These are phyloP conservation scores for Rhytidiadelphus loreus DNA, from an alignment of 225 moss, liverwort and hornwort species.

Conservation along the genomic window DNA sequence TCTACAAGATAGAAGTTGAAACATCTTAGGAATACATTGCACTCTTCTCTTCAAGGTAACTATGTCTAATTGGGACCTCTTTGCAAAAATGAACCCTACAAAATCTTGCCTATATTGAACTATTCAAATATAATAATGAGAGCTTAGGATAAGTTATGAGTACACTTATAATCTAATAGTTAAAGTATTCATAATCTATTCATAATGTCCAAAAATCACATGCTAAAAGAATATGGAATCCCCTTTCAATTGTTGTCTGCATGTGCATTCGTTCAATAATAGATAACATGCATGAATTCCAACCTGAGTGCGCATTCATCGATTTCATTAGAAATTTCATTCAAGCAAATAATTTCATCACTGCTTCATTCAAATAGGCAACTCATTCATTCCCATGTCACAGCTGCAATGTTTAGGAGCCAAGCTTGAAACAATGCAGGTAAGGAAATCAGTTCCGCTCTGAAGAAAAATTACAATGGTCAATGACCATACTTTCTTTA, in stretches of 20 bases:
- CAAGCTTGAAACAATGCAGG: background rate
- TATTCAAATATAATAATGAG: background rate
- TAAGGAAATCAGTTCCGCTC: background rate
- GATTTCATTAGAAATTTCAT: background rate
- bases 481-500: background rate
- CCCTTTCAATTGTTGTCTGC: background rate
- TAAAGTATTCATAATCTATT: background rate
- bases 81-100: too few relatives aligned
- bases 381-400: background rate
- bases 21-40: background rate
- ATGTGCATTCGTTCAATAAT: background rate
- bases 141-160: background rate
- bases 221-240: background rate
- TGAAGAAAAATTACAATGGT: conserved; percentile 6
- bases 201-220: background rate
- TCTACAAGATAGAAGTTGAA: background rate
- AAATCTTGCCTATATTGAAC: background rate
- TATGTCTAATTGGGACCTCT: background rate
- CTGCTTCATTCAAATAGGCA: background rate
- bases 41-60: background rate
- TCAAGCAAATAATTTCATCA: background rate
- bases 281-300: background rate
- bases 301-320: background rate
- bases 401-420: background rate
- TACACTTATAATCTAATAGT: background rate